phyloP scores from a whole-genome alignment of 345 rosid species.

The Rhizophora mangle region DNA sequence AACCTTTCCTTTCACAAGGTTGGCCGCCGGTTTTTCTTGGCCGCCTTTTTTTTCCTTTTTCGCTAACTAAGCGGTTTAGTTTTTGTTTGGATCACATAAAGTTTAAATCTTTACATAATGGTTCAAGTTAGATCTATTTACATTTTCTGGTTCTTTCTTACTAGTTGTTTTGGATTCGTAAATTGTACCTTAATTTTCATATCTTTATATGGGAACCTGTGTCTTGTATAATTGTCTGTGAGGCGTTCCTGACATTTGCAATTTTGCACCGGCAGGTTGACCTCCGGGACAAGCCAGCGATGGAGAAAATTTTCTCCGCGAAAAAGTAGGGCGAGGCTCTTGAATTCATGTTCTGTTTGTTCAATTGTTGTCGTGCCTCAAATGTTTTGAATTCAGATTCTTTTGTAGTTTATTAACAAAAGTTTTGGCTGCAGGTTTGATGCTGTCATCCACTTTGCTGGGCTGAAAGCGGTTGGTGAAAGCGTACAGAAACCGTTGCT shows the following conservation, averaged over 20 bases:
- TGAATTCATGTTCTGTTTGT: too few relatives aligned
- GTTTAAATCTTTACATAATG: background rate
- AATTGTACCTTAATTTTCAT: background rate
- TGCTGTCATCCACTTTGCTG: conserved; percentile 98
- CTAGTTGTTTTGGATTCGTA: background rate
- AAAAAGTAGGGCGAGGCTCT: conserved; percentile 43
- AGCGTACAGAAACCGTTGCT: conserved; percentile 82
- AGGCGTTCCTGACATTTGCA: conserved; percentile 7
- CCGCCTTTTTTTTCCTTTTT: background rate
- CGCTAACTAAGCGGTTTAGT: too few relatives aligned
- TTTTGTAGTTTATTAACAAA: background rate
- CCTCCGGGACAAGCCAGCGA: conserved; percentile 76
- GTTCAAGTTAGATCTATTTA: background rate
- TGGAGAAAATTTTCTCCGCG: conserved; percentile 59
- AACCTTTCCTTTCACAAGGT: conserved; percentile 76
- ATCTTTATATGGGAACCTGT: background rate
- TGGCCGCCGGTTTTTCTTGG: background rate
- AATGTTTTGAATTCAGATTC: background rate
- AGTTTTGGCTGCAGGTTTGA: conserved; percentile 56
- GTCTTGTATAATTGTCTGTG: conserved; percentile 2
- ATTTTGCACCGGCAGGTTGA: conserved; percentile 55
- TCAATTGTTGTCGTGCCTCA: too few relatives aligned
- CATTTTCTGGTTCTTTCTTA: background rate
- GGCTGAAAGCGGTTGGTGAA: conserved; percentile 96
- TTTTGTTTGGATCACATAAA: background rate